Evolutionary conservation across 2,329 filamentous ascomycete genomes (phyloP).

Genomic region (Eurotiales sp.): DNA sequence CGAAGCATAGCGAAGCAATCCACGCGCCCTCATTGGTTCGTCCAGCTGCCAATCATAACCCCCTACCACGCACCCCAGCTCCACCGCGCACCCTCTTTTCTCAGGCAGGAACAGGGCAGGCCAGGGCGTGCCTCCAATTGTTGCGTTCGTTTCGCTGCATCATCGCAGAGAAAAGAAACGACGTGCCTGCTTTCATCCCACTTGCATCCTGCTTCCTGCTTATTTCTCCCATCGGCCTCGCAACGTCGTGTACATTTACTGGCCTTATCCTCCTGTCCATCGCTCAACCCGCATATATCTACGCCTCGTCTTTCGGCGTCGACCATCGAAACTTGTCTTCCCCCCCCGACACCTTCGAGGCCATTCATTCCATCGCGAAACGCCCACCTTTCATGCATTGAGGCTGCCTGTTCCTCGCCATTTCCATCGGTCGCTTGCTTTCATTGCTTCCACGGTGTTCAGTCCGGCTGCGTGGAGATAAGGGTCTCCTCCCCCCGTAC

Average conservation of each 20-base stretch:
- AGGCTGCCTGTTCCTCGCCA: not conserved
- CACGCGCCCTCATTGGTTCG: slow-evolving; percentile 6
- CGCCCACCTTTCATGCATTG: not conserved
- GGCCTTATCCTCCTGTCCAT: slow-evolving; percentile 16
- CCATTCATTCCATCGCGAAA: too few species aligned
- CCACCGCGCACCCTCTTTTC: slow-evolving; percentile 14
- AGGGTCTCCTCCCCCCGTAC: not conserved
- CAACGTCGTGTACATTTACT: too few species aligned
- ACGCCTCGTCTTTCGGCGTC: slow-evolving; percentile 1
- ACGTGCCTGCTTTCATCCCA: slow-evolving; percentile 15
- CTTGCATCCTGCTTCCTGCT: slow-evolving; percentile 15
- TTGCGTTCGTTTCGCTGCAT: not conserved
- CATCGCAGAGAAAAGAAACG: slow-evolving; percentile 3
- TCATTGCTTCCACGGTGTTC: not conserved
- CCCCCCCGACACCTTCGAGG: too few species aligned
- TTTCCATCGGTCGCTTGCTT: not conserved
- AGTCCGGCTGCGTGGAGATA: slow-evolving; percentile 1
- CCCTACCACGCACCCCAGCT: slow-evolving; percentile 2
- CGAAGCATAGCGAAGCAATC: too few species aligned
- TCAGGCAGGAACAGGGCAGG: slow-evolving; percentile 11
- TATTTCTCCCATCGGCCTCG: slow-evolving; percentile 11
- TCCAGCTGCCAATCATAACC: slow-evolving; percentile 3
- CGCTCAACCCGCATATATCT: slow-evolving; percentile 6
- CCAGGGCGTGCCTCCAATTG: not conserved
- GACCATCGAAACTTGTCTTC: not conserved